phyloP scores from a whole-genome alignment of 768 basidiomycete species.

The Lepiota brunneoincarnata region DNA sequence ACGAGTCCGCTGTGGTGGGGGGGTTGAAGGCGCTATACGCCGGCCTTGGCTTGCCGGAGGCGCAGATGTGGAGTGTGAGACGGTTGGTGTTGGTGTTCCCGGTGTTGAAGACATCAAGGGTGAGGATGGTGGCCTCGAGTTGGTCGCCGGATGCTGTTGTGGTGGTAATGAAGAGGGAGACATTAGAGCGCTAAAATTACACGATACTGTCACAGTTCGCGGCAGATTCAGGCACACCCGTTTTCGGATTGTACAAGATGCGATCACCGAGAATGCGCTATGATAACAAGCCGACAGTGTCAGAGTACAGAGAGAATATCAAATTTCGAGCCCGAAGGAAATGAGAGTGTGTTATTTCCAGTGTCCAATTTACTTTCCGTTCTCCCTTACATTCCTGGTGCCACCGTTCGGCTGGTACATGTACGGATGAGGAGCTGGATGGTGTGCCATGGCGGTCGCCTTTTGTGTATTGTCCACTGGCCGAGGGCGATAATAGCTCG shows the following conservation, averaged over 20 bases:
- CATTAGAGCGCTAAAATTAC: neutral
- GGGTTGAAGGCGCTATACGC: slow-evolving; percentile 4
- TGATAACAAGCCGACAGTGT: no score
- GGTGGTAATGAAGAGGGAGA: neutral
- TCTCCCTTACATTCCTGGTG: slow-evolving; percentile 24
- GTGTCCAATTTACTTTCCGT: slow-evolving; percentile 23
- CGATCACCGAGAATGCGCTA: neutral
- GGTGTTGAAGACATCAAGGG: slow-evolving; percentile 8
- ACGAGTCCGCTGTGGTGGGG: slow-evolving; percentile 29
- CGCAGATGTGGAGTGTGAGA: neutral
- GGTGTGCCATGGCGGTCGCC: neutral
- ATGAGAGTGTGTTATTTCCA: neutral
- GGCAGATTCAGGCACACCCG: neutral
- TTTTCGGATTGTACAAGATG: neutral
- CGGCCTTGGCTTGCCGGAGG: neutral
- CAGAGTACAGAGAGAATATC: no score
- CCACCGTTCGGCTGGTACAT: slow-evolving; percentile 16
- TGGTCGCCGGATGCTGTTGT: slow-evolving; percentile 1
- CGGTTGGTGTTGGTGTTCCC: slow-evolving; percentile 12
- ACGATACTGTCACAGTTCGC: neutral
- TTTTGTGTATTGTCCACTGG: slow-evolving; percentile 26
- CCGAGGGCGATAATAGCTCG: slow-evolving; percentile 54
- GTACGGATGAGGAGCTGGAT: slow-evolving; percentile 7
- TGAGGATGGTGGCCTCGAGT: neutral
- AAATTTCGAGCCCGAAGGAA: no score